Conservation (phyloP, 495 filamentous ascomycete species). For the Elasticomyces elasticus region DNA sequence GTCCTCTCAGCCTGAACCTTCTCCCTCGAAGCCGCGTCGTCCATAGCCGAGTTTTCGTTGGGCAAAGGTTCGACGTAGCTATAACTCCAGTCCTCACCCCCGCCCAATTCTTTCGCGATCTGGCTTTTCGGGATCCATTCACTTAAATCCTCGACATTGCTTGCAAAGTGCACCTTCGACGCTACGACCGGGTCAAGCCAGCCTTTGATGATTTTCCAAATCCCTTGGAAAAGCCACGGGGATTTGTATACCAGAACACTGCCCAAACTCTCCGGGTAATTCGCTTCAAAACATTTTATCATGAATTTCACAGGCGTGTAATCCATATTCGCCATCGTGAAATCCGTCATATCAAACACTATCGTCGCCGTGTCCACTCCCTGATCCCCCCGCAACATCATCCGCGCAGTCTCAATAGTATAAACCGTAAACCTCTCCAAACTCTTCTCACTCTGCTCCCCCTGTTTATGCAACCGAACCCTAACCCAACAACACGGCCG, state of each 20-base stretch:
- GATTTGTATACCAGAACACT: constrained; percentile 93
- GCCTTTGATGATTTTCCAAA: constrained; percentile 75
- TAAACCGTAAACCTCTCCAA: constrained; percentile 88
- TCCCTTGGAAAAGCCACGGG: constrained; percentile 88
- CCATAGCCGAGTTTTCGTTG: constrained; percentile 63
- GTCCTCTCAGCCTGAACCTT: constrained; percentile 50
- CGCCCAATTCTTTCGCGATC: constrained; percentile 72
- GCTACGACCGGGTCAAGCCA: constrained; percentile 98
- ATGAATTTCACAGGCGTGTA: constrained; percentile 96
- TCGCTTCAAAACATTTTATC: constrained; percentile 98
- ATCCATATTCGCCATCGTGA: constrained; percentile 93
- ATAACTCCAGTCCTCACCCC: constrained; percentile 73
- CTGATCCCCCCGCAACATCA: constrained; percentile 63
- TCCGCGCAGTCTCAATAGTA: constrained; percentile 81
- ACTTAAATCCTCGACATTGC: constrained; percentile 66
- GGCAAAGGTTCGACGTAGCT: constrained; percentile 63
- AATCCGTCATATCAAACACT: constrained; percentile 90
- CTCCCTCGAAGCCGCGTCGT: constrained; percentile 53
- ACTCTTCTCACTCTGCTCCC: constrained; percentile 69
- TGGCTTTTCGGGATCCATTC: constrained; percentile 59
- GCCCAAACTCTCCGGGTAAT: constrained; percentile 89
- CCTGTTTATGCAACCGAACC: constrained; percentile 66
- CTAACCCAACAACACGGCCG: constrained; percentile 82
- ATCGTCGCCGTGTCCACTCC: constrained; percentile 90
- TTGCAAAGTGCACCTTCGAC: constrained; percentile 89